phyloP scores from a whole-genome alignment of 495 filamentous ascomycete species.

The Xylaria palmicola region DNA sequence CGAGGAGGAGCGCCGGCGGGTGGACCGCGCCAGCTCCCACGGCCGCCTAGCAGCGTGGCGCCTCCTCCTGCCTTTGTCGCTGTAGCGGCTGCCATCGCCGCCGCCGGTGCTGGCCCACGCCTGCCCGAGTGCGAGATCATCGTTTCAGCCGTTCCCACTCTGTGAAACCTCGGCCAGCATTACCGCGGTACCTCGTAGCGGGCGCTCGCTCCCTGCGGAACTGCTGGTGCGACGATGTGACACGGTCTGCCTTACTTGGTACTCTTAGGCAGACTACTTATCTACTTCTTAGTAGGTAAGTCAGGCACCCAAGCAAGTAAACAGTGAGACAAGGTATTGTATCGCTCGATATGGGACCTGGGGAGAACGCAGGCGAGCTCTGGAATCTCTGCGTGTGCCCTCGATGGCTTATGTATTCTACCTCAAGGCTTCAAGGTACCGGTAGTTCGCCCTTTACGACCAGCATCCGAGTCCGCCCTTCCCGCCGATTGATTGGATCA shows the following conservation, averaged over 20 bases:
- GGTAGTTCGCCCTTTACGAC: neutral
- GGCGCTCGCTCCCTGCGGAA: neutral
- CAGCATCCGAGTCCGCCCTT: neutral
- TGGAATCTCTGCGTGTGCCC: neutral
- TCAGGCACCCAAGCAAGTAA: too few species aligned
- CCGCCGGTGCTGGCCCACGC: neutral
- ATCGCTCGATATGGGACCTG: too few species aligned
- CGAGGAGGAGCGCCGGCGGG: neutral
- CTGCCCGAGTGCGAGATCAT: neutral
- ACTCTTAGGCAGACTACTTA: too few species aligned
- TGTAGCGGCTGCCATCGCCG: neutral
- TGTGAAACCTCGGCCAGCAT: conserved; percentile 3
- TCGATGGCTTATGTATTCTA: neutral
- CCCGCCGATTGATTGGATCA: conserved; percentile 7
- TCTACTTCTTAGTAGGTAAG: too few species aligned
- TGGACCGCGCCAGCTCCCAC: conserved; percentile 5
- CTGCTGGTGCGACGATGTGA: neutral
- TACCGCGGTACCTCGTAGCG: neutral
- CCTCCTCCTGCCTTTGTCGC: neutral
- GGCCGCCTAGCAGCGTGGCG: neutral
- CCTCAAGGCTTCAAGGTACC: neutral
- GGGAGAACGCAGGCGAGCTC: too few species aligned
- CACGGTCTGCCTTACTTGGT: too few species aligned
- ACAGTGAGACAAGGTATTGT: too few species aligned
- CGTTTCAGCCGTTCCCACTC: conserved; percentile 5